phyloP scores from a whole-genome alignment of 1,284 basidiomycete genomes.

The Ganoderma boninense region DNA sequence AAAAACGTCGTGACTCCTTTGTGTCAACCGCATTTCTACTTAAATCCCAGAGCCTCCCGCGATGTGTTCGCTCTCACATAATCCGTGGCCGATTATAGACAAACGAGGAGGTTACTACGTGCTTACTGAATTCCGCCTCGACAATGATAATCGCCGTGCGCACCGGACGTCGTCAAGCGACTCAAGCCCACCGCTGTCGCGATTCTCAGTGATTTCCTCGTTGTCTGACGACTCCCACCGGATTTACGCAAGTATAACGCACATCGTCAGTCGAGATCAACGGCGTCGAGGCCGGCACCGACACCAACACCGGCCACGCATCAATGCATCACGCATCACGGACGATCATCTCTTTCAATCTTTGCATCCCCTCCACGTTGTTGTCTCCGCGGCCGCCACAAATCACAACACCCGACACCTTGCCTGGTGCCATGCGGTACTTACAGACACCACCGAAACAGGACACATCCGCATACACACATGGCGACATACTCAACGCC shows the following conservation, averaged over 20 bases:
- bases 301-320: background rate
- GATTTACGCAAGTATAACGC: too few species aligned
- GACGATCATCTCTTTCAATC: background rate
- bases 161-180: background rate
- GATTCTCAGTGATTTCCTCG: background rate
- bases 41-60: too few species aligned
- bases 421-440: too few species aligned
- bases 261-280: background rate
- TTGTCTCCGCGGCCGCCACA: background rate
- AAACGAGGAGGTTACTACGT: too few species aligned
- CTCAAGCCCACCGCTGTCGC: background rate
- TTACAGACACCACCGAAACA: background rate
- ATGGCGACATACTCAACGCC: conserved; percentile 4
- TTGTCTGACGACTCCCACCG: background rate
- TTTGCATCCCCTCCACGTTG: background rate
- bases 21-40: too few species aligned
- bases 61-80: too few species aligned
- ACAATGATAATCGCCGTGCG: background rate
- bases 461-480: background rate
- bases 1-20: too few species aligned
- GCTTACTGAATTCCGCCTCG: too few species aligned
- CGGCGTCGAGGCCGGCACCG: background rate
- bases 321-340: background rate
- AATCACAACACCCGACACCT: background rate
- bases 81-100: too few species aligned